These are phyloP conservation scores for Boletus rex-veris DNA, from an alignment of 768 basidiomycete species.

Conservation along the genomic window DNA sequence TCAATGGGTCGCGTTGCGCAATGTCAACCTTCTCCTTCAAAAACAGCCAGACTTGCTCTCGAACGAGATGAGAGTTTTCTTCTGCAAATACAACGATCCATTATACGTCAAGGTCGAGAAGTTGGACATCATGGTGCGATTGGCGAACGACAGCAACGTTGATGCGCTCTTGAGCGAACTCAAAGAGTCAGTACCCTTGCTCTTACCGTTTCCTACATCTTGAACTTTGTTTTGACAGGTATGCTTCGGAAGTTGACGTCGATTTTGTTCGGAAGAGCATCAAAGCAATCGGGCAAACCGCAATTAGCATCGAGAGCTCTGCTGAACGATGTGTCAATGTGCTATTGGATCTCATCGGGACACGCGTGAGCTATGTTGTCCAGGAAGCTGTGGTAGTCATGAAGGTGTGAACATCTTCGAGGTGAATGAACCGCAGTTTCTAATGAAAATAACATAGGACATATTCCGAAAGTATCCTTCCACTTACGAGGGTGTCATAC, in stretches of 20 bases:
- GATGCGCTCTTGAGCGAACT: constrained; percentile 93
- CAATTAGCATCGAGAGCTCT: constrained; percentile 89
- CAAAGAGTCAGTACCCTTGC: constrained; percentile 70
- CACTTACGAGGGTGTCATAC: constrained; percentile 96
- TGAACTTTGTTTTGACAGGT: constrained; percentile 44
- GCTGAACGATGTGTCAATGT: constrained; percentile 96
- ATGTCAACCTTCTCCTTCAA: constrained; percentile 94
- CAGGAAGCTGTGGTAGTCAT: constrained; percentile 98
- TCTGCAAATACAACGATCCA: constrained; percentile 99
- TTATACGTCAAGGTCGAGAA: constrained; percentile 99
- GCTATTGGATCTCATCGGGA: constrained; percentile 86
- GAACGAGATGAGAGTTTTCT: constrained; percentile 98
- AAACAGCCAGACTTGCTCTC: constrained; percentile 86
- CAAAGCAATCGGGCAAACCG: constrained; percentile 93
- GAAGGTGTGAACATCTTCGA: constrained; percentile 59
- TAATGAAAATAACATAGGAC: constrained; percentile 51
- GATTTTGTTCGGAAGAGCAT: constrained; percentile 96
- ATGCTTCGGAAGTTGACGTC: constrained; percentile 96
- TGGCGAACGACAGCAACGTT: constrained; percentile 88
- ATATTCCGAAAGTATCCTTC: constrained; percentile 98
- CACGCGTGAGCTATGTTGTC: constrained; percentile 94
- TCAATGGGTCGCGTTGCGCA: constrained; percentile 96
- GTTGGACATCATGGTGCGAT: constrained; percentile 94
- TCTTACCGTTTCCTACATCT: neutral
- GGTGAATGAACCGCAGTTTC: neutral